Evolutionary conservation across 2,329 filamentous ascomycete species (phyloP), one percentile per base, ranked within the genome.

Genomic region (Epichloe bromicola): DNA sequence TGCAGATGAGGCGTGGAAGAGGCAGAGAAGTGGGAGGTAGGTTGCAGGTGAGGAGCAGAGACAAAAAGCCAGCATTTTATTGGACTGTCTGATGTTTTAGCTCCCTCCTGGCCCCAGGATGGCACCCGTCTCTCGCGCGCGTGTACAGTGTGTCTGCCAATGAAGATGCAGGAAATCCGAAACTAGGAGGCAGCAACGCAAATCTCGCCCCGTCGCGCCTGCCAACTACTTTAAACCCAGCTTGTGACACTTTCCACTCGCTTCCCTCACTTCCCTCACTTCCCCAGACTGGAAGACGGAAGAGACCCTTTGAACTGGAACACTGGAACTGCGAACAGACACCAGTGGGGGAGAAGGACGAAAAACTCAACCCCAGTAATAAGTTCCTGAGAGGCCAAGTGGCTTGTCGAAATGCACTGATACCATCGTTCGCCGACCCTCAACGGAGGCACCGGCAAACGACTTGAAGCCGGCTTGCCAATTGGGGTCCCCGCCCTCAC

Each of bases 231-330:
- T 12, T 5, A n/a, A 46, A 38, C 37, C 19, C 33, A 34, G 23
- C 48, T 33, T 15, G 37, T 14, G 33, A 48, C 36, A 51, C 26
- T 17, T 33, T 41, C 23, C 37, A 48, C 33, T 44, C 33, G 39
- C 34, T 20, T 34, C 14, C 5, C 39, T 43, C 26, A 8, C 49
- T 53, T 51, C 51, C 5, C 39, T 43, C 26, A 8, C 49, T 53
- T 49, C 53, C 45, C 53, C 53, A 33, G 51, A 51, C 51, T 43
- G 26, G 48, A n/a, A n/a, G n/a, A n/a, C n/a, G n/a, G 47, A 19
- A 19, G 44, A 30, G 17, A 19, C 50, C 26, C 39, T 50, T 51
- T 20, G 36, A 23, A 39, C 15, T 42, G 19, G 5, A 34, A 48
- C 23, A 39, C 15, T 42, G 19, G 5, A 34, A 48, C 23, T 26